These are phyloP conservation scores for Puccinia brachypodii DNA, from an alignment of 1,284 basidiomycete species.

Conservation along the genomic window DNA sequence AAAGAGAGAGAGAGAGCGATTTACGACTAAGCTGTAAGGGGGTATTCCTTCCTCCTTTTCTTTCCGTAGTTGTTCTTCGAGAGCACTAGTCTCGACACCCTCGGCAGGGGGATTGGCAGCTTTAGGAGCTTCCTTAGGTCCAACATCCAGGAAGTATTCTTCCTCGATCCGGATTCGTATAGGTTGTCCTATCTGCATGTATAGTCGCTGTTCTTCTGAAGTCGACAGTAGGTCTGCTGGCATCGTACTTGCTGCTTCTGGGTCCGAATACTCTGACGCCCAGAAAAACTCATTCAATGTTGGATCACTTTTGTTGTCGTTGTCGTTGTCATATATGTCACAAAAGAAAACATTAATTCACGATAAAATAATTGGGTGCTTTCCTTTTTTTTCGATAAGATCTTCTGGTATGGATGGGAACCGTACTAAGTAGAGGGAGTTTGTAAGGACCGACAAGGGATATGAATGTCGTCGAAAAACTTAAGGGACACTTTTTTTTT, in stretches of 20 bases:
- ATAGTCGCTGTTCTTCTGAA: constrained; percentile 23
- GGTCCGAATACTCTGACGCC: constrained; percentile 45
- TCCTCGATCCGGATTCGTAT: constrained; percentile 42
- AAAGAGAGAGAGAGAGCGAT: neutral
- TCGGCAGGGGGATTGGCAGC: constrained; percentile 15
- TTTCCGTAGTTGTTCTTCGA: constrained; percentile 27
- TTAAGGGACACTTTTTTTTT: constrained; percentile 34
- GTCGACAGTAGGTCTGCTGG: constrained; percentile 31
- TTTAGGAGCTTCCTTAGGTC: constrained; percentile 47
- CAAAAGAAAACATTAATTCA: neutral
- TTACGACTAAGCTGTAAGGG: constrained; percentile 41
- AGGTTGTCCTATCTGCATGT: constrained; percentile 41
- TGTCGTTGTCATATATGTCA: neutral
- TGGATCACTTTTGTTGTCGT: constrained; percentile 24
- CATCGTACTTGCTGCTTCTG: constrained; percentile 9
- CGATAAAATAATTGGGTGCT: neutral
- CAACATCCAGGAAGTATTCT: constrained; percentile 38
- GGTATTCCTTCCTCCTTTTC: constrained; percentile 40
- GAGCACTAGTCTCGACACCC: neutral
- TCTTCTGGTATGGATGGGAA: neutral
- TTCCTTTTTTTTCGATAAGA: neutral
- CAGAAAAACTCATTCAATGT: constrained; percentile 46
- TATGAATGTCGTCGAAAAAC: constrained; percentile 47
- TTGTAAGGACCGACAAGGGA: constrained; percentile 25
- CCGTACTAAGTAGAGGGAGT: constrained; percentile 39